Base-by-base conservation (phyloP, 345 rosid species). In the Pistacia atlantica region DNA sequence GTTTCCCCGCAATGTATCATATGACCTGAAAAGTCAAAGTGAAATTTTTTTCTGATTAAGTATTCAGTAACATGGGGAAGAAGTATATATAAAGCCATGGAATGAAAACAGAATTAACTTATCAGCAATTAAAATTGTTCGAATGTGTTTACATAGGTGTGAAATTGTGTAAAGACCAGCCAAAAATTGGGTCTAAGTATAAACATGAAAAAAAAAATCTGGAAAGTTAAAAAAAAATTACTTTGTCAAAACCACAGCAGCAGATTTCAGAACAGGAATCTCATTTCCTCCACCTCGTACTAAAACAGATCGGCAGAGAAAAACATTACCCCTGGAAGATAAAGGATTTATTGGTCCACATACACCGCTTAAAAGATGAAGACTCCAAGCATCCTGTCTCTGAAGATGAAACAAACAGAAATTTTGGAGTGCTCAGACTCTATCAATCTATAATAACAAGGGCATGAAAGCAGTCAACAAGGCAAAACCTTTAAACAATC, bases 331-430 rank as follows among this genome's bases (percentile, higher is more conserved):
- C 81, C 90, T 88, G 61, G 90, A 77, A 71, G 82, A 80, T 28
- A 62, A 73, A 55, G 89, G 86, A 66, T 38, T 64, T 65, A 74
- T 49, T 17, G 92, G 88, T 76, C 86, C 77, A 65, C 52, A 76
- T 33, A 80, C 67, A 77, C 78, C 80, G 68, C 78, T 82, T 28
- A 86, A 59, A 77, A 85, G 76, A 57, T 88, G 90, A 65, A 88
- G 79, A 88, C 91, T 86, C 94, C 89, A 88, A 74, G 79, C 75
- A 80, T 89, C 89, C 81, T 76, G 92, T 65, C 88, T 86, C 93
- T 90, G 77, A 71, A 72, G 57, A 75, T 65, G 45, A 28, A 83
- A 79, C 46, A 86, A 48, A 65, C 16, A 71, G 45, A 78, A 74
- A 72, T 20, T 67, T 13, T 33, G 20, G 48, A 52, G 28, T 59